These are phyloP conservation scores for Cryptomeria japonica DNA, from an alignment of 75 land plant species.

Conservation along the genomic window DNA sequence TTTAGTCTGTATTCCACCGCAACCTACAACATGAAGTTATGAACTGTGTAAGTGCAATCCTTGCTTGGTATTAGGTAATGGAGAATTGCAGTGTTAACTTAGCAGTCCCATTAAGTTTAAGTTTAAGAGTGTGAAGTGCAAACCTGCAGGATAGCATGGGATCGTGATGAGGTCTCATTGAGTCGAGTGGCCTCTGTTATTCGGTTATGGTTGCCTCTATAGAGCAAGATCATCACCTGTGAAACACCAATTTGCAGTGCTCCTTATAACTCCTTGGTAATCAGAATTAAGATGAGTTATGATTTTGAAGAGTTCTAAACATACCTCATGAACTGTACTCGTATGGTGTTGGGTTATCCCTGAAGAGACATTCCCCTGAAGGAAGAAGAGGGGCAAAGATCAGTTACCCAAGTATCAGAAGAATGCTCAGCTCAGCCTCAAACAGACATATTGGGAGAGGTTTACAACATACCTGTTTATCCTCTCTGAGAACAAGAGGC, in stretches of 20 bases:
- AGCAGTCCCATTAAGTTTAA: too few relatives aligned
- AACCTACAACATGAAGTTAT: constrained; percentile 23
- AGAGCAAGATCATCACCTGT: constrained; percentile 34
- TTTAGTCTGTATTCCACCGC: constrained; percentile 14
- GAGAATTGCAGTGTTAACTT: background rate
- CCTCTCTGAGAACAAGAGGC: constrained; percentile 20
- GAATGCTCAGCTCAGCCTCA: too few relatives aligned
- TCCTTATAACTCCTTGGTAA: too few relatives aligned
- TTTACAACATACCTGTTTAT: constrained; percentile 22
- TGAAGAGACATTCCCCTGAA: constrained; percentile 23
- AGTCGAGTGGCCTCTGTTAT: constrained; percentile 25
- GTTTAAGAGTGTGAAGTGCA: background rate
- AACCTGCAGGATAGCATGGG: constrained; percentile 38
- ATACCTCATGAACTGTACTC: constrained; percentile 21
- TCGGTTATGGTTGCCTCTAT: constrained; percentile 22
- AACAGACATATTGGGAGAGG: background rate
- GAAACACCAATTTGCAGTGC: background rate
- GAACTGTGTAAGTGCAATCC: background rate
- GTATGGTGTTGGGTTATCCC: constrained; percentile 24
- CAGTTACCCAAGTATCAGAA: background rate
- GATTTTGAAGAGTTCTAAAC: background rate
- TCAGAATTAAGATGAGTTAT: background rate
- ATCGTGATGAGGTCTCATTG: constrained; percentile 36
- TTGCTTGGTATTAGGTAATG: background rate
- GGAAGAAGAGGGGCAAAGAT: background rate